phyloP scores from a whole-genome alignment of 345 rosid genomes.

The Citrus unshiu region DNA sequence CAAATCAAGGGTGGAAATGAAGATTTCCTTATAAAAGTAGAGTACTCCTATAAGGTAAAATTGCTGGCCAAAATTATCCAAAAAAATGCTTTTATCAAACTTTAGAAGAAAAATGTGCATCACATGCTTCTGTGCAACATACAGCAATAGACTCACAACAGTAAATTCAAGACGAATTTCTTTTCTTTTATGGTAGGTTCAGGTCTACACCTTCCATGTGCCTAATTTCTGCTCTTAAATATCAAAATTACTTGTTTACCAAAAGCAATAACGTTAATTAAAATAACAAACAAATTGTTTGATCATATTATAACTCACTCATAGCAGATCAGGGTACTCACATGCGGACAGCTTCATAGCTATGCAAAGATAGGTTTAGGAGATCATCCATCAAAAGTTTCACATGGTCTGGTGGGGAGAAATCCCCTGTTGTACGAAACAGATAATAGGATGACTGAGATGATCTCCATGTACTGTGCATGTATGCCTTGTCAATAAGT shows the following conservation, averaged over 20 bases:
- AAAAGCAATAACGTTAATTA: not conserved
- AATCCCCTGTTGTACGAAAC: constrained; percentile 70
- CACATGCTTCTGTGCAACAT: not conserved
- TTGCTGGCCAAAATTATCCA: not conserved
- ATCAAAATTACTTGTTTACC: not conserved
- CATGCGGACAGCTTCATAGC: constrained; percentile 93
- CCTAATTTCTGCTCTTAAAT: not conserved
- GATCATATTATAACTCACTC: constrained; percentile 1
- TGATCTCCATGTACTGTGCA: constrained; percentile 97
- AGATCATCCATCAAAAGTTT: constrained; percentile 79
- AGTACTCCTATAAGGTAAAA: not conserved
- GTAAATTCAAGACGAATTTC: not conserved
- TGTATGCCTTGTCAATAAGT: constrained; percentile 85
- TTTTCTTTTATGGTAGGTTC: not conserved
- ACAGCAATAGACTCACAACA: not conserved
- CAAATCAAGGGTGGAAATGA: not conserved
- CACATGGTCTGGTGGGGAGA: constrained; percentile 72
- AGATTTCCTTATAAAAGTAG: not conserved
- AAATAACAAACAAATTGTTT: not conserved
- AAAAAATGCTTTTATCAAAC: not conserved
- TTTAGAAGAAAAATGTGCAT: not conserved
- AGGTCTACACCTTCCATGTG: not conserved
- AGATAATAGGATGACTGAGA: constrained; percentile 93
- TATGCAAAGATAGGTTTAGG: constrained; percentile 77
- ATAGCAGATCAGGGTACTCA: constrained; percentile 43